phyloP scores from a whole-genome alignment of 768 basidiomycete genomes.

The Amanita pallidorosea region DNA sequence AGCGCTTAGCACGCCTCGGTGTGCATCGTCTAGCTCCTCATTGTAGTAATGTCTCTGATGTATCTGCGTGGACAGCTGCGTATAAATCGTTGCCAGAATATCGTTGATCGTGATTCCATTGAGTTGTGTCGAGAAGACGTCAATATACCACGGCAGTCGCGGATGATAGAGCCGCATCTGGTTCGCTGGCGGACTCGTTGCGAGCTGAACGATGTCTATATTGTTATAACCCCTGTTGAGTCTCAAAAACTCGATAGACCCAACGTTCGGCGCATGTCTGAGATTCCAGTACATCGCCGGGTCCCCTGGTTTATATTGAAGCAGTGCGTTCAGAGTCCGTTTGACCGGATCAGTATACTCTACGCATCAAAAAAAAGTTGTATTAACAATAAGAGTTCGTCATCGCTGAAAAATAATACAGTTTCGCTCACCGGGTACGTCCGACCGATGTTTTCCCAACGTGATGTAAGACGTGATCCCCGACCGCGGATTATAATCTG shows the following conservation, averaged over 20 bases:
- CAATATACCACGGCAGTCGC: slow-evolving; percentile 58
- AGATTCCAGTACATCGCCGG: slow-evolving; percentile 41
- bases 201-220: slow-evolving; percentile 44
- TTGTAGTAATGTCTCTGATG: slow-evolving; percentile 47
- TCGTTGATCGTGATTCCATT: slow-evolving; percentile 52
- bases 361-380: neutral
- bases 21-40: slow-evolving; percentile 35
- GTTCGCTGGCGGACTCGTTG: slow-evolving; percentile 36
- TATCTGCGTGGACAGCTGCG: slow-evolving; percentile 34
- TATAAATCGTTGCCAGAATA: slow-evolving; percentile 36
- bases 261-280: slow-evolving; percentile 22
- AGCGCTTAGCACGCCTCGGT: slow-evolving; percentile 29
- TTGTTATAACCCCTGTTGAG: slow-evolving; percentile 30
- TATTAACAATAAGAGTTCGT: neutral
- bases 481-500: slow-evolving; percentile 23
- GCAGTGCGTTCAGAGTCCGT: slow-evolving; percentile 19
- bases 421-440: slow-evolving; percentile 20
- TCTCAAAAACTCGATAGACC: slow-evolving; percentile 31
- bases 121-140: slow-evolving; percentile 32
- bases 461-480: slow-evolving; percentile 18
- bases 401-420: neutral
- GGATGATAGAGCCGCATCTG: slow-evolving; percentile 48
- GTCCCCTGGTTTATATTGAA: slow-evolving; percentile 16
- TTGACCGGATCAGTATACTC: slow-evolving; percentile 20
- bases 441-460: slow-evolving; percentile 17